Evolutionary conservation across 2,329 filamentous ascomycete genomes (phyloP).

Genomic region (Anthostomella pinea): DNA sequence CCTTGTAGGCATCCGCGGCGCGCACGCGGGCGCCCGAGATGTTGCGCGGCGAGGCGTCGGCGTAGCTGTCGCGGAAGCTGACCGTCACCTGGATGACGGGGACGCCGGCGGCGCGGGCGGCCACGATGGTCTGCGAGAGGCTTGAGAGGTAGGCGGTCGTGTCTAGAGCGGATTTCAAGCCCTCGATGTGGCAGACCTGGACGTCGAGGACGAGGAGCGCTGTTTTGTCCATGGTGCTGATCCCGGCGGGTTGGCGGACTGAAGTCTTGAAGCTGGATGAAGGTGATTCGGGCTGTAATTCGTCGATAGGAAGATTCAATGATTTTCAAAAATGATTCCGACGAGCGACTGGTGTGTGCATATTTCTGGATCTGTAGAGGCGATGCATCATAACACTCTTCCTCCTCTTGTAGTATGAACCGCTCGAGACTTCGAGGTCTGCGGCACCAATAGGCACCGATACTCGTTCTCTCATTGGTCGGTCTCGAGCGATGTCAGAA

Average conservation of each 20-base stretch:
- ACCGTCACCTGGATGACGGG: conserved; percentile 34
- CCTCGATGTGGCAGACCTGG: conserved; percentile 30
- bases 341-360: too few relatives aligned
- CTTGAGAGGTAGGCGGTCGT: conserved; percentile 24
- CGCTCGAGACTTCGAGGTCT: not conserved
- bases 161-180: conserved; percentile 10
- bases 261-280: not conserved
- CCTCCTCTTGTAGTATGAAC: too few relatives aligned
- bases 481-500: not conserved
- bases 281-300: too few relatives aligned
- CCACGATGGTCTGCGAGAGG: conserved; percentile 16
- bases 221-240: conserved; percentile 24
- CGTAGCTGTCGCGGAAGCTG: conserved; percentile 31
- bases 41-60: conserved; percentile 30
- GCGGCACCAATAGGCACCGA: conserved; percentile 6
- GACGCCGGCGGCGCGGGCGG: conserved; percentile 26
- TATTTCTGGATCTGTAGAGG: too few relatives aligned
- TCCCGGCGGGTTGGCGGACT: too few relatives aligned
- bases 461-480: conserved; percentile 7
- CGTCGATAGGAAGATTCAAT: too few relatives aligned
- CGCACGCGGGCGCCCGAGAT: conserved; percentile 15
- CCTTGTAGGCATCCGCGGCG: conserved; percentile 21
- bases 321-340: too few relatives aligned
- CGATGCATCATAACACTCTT: too few relatives aligned
- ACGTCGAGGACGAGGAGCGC: conserved; percentile 36